Evolutionary conservation across 2,329 filamentous ascomycete genomes (phyloP), one percentile per base, ranked within the genome.

Genomic region (Thelonectria olida): DNA sequence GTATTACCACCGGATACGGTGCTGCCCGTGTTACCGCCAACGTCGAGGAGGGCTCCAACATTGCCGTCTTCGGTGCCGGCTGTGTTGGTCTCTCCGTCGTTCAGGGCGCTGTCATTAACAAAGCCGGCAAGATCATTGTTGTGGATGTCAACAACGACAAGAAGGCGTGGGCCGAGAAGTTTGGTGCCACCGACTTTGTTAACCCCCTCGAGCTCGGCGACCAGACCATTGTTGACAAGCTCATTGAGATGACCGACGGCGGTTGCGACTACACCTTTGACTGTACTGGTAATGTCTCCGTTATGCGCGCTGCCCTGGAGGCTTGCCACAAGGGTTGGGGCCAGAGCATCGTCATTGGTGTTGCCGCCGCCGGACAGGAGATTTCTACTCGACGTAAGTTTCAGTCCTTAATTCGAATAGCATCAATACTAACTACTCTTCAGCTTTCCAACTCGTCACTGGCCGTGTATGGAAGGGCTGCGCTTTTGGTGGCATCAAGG

Each of bases 271-370:
- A 97, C 84, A 99, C 96, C 50, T 99, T 99, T 77, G 96, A 99
- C 84, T 98, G 96, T 86, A 99, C 96, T 7, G 96, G 96, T 62
- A 98, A 98, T 75, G 94, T 98, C 54, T 88, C 89, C 70, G 96
- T 99, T 57, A 99, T 97, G 96, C 88, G 96, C 66, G 91, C 92
- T 54, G 96, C 96, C 39, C 88, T 99, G 62, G 95, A 99, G 84
- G 94, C 96, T 49, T 98, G 94, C 84, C 96, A 99, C 85, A 99
- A 99, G 88, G 96, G 96, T 49, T 99, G 96, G 96, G 96, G 96
- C 73, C 88, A 97, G 85, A 96, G 92, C 76, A 97, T 99, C 79
- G 88, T 99, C 78, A 99, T 99, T 74, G 96, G 96, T 79, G 96
- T 99, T 67, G 95, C 95, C 63, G 95, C 95, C 70, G 95, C 95